Evolutionary conservation across 805 yeast species (phyloP), one percentile per base, ranked within the genome.

Genomic region (Candida bentonensis): DNA sequence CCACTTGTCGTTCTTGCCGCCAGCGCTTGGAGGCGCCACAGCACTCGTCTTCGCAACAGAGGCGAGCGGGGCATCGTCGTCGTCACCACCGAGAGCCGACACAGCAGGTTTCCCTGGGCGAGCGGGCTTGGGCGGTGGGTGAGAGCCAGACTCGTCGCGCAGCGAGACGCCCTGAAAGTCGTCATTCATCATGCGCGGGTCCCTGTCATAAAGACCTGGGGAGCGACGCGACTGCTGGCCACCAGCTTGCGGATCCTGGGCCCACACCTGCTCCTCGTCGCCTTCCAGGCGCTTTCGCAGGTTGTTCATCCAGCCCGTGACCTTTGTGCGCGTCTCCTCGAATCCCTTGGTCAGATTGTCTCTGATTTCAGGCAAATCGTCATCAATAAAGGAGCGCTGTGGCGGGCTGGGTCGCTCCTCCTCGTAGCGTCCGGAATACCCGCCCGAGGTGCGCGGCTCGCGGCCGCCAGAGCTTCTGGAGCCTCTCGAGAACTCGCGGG

Each of bases 251-350:
- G 50, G 27, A 50, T 52, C 42, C 49, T 41, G 42, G 22, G 5
- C 42, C 34, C 45, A 15, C 40, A 23, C 44, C 40, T 44, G 27
- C 44, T 44, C 44, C 30, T 50, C 55, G 23, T 59, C 63, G 36
- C 73, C 68, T 13, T 70, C 71, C 7, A 59, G 49, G 53, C 69
- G 73, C 65, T 76, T 77, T 25, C 79, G 71, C 46, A 84, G 56
- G 15, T 78, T 83, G 48, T 74, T 74, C 42, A 84, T 76, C 95
- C 95, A 87, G 15, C 78, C 73, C 49, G 82, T 79, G 47, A 87
- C 75, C 45, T 81, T 79, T 41, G 73, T 68, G 45, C 79, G 76
- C 1, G 95, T 86, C 53, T 85, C 95, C 54, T 81, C 87, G 40
- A 87, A 69, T 20, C 89, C 86, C 55, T 79, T 79, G 39, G 74